phyloP scores from a whole-genome alignment of 1,284 basidiomycete species.

The Filobasidium uniguttulatum region DNA sequence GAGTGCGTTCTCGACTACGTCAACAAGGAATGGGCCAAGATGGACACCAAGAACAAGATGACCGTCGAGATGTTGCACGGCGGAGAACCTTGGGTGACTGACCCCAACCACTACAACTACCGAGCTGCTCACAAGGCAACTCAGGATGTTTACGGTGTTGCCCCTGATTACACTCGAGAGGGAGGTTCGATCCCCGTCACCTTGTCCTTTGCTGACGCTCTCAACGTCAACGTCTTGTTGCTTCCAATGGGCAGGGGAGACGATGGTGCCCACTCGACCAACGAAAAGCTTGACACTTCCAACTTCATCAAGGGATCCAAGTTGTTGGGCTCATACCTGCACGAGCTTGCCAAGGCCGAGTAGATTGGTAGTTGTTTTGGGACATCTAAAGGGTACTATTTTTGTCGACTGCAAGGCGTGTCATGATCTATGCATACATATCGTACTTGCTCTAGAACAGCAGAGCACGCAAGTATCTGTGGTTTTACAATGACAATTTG shows the following conservation, averaged over 20 bases:
- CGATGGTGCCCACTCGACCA: conserved; percentile 86
- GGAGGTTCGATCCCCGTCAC: conserved; percentile 88
- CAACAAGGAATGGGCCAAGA: conserved; percentile 63
- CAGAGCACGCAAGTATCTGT: no score
- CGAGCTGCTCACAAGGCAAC: conserved; percentile 67
- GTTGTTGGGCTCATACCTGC: conserved; percentile 67
- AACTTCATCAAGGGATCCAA: conserved; percentile 75
- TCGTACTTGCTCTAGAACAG: no score
- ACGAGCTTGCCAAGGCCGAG: conserved; percentile 46
- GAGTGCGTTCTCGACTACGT: conserved; percentile 61
- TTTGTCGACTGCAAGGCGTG: no score
- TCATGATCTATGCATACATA: no score
- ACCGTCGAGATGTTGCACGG: conserved; percentile 57
- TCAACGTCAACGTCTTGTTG: conserved; percentile 58
- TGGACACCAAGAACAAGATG: conserved; percentile 68
- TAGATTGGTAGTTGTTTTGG: no score
- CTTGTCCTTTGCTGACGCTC: conserved; percentile 80
- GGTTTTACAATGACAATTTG: no score
- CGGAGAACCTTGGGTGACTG: conserved; percentile 71
- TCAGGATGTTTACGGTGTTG: conserved; percentile 62
- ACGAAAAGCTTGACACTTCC: conserved; percentile 85
- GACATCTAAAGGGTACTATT: no score
- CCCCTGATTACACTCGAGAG: conserved; percentile 80
- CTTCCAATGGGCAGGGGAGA: conserved; percentile 87
- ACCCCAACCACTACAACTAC: conserved; percentile 71